phyloP scores from a whole-genome alignment of 2,329 filamentous ascomycete species.

The Gnomoniopsis smithogilvyi region DNA sequence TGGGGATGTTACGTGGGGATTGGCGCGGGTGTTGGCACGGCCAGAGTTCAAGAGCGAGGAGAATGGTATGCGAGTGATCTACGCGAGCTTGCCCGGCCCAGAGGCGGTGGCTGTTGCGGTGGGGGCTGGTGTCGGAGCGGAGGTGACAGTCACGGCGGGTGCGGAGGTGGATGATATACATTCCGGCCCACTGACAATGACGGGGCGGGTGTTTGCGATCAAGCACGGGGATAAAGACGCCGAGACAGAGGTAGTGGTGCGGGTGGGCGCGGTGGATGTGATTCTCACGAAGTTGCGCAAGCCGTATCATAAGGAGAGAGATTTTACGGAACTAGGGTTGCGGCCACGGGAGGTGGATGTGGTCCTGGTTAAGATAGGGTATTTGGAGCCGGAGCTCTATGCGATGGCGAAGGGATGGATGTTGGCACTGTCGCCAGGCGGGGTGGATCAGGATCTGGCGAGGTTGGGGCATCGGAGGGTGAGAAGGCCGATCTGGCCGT shows the following conservation, averaged over 20 bases:
- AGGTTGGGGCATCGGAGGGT: conserved; percentile 47
- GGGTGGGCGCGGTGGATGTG: conserved; percentile 42
- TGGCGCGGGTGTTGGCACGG: conserved; percentile 41
- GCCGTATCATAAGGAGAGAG: conserved; percentile 50
- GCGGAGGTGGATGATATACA: conserved; percentile 47
- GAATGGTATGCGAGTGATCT: conserved; percentile 43
- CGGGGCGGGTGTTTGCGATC: conserved; percentile 46
- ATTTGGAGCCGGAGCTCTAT: conserved; percentile 52
- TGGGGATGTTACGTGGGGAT: conserved; percentile 51
- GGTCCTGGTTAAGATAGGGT: conserved; percentile 55
- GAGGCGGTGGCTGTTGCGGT: conserved; percentile 39
- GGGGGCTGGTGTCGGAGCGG: conserved; percentile 41
- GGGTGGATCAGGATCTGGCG: conserved; percentile 49
- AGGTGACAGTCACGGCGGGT: conserved; percentile 48
- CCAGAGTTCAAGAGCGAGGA: conserved; percentile 39
- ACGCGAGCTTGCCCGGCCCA: conserved; percentile 49
- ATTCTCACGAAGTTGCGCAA: conserved; percentile 51
- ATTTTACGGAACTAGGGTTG: conserved; percentile 47
- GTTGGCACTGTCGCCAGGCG: conserved; percentile 50
- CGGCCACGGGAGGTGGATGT: conserved; percentile 43
- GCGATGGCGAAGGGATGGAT: conserved; percentile 53
- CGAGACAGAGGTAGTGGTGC: conserved; percentile 44
- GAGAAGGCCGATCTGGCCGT: conserved; percentile 41
- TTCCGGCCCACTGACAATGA: conserved; percentile 46
- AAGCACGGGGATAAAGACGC: conserved; percentile 48